Evolutionary conservation across 345 rosid species (phyloP).

Genomic region (Syzygium grande): DNA sequence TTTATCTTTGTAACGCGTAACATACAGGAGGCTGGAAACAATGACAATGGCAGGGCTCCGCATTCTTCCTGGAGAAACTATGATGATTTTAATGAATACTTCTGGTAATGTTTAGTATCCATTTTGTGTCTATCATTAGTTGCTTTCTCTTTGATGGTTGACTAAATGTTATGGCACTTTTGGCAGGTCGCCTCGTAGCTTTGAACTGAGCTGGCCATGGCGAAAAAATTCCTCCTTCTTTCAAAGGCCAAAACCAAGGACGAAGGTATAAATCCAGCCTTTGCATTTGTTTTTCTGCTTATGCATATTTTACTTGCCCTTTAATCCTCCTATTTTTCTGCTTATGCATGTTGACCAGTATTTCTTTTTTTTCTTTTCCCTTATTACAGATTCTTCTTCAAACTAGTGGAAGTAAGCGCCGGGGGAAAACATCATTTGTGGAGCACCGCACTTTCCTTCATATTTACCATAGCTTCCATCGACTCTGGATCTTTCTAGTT

Average conservation of each 20-base stretch:
- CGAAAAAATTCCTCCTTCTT: conserved; percentile 54
- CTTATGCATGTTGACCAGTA: background rate
- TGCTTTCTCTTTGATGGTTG: background rate
- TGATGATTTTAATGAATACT: conserved; percentile 93
- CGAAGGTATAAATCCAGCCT: conserved; percentile 43
- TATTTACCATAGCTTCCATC: conserved; percentile 95
- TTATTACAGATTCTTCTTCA: conserved; percentile 50
- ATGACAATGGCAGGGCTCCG: conserved; percentile 86
- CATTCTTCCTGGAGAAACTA: conserved; percentile 99
- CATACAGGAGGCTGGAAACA: conserved; percentile 81
- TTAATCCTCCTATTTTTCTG: background rate
- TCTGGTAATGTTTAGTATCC: conserved; percentile 45
- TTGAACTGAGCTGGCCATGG: conserved; percentile 98
- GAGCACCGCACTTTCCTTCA: conserved; percentile 95
- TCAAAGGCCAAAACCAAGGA: conserved; percentile 57
- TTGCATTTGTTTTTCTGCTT: background rate
- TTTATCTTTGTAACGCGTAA: background rate
- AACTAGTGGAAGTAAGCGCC: conserved; percentile 53
- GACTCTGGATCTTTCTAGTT: conserved; percentile 91
- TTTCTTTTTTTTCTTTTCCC: background rate
- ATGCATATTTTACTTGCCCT: background rate
- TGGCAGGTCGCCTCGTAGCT: conserved; percentile 79
- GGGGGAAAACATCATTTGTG: conserved; percentile 93
- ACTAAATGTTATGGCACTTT: background rate
- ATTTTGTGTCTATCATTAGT: background rate